Evolutionary conservation across 352 stramenopile species (phyloP), one percentile per base, ranked within the genome.

Genomic region (Elongisporangium senticosum): DNA sequence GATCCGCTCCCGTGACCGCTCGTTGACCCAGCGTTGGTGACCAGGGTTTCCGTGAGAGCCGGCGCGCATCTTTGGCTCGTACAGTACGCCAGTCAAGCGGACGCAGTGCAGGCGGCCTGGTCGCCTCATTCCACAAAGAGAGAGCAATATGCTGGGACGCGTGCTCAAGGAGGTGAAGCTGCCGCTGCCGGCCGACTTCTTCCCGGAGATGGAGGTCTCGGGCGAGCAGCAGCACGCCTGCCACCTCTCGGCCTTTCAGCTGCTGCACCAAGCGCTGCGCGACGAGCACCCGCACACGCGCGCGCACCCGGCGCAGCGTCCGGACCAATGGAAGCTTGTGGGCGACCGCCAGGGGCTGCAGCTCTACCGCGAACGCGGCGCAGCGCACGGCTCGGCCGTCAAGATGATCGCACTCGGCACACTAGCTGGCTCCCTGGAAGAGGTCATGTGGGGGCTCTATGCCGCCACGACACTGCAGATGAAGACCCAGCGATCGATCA

Each of bases 151-250:
- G 78, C 67, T 88, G 55, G 56, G 64, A 22, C 79, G 79, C 53
- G 76, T 79, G 40, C 64, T 86, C 24, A 86, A 84, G 58, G 79
- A 89, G 59, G 74, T 86, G 26, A 75, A 74, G 62, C 64, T 89
- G 21, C 79, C 79, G 49, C 79, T 87, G 49, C 79, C 79, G 53
- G 74, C 83, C 51, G 73, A 87, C 56, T 89, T 89, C 60, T 89
- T 89, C 64, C 76, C 76, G 7, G 59, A 68, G 47, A 62, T 86
- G 56, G 53, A 59, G 48, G 43, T 83, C 33, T 72, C 76, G 4
- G 23, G 64, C 7, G 67, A 78, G 56, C 67, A 69, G 53, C 61
- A 55, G 53, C 68, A 58, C 37, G 51, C 62, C 21, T 81, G 82
- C 33, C 70, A 81, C 50, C 65, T 57, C 57, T 63, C 58, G 0